A percentile compares a stretch with the other conserved stretches of the same genome.
These are phyloP conservation scores for Pichia sp. DNA, from an alignment of 1,139 yeast species.

Conservation along the genomic window DNA sequence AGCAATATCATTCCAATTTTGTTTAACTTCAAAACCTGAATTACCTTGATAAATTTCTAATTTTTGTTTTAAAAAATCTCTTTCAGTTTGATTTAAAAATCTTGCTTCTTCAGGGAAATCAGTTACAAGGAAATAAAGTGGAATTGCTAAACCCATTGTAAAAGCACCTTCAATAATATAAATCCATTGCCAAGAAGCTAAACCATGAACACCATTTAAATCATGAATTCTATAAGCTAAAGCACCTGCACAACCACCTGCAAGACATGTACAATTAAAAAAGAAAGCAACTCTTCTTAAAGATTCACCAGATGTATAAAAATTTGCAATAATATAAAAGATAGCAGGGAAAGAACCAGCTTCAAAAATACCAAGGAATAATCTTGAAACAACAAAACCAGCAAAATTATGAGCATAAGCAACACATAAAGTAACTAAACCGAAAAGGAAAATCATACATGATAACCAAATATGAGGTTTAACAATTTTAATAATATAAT, in stretches of 20 bases:
- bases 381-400: conserved; percentile 54
- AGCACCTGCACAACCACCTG: conserved; percentile 82
- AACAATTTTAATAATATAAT: conserved; percentile 52
- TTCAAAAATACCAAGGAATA: conserved; percentile 60
- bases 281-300: conserved; percentile 64
- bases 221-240: conserved; percentile 58
- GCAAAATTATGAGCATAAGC: conserved; percentile 58
- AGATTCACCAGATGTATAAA: conserved; percentile 56
- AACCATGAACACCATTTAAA: conserved; percentile 44
- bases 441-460: conserved; percentile 50
- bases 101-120: conserved; percentile 65
- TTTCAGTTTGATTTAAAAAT: conserved; percentile 44
- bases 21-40: conserved; percentile 50
- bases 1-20: conserved; percentile 37
- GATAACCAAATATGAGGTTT: conserved; percentile 65
- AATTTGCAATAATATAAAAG: conserved; percentile 57
- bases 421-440: conserved; percentile 57
- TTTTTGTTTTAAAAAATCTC: conserved; percentile 46
- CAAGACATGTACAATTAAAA: conserved; percentile 64
- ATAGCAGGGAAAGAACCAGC: conserved; percentile 71
- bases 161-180: conserved; percentile 69
- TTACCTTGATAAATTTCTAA: conserved; percentile 48
- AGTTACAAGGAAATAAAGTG: conserved; percentile 60
- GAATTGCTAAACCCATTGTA: conserved; percentile 56
- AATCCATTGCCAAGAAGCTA: conserved; percentile 67